These are phyloP conservation scores for Mycena citricolor DNA, from an alignment of 1,284 basidiomycete genomes.

Conservation along the genomic window DNA sequence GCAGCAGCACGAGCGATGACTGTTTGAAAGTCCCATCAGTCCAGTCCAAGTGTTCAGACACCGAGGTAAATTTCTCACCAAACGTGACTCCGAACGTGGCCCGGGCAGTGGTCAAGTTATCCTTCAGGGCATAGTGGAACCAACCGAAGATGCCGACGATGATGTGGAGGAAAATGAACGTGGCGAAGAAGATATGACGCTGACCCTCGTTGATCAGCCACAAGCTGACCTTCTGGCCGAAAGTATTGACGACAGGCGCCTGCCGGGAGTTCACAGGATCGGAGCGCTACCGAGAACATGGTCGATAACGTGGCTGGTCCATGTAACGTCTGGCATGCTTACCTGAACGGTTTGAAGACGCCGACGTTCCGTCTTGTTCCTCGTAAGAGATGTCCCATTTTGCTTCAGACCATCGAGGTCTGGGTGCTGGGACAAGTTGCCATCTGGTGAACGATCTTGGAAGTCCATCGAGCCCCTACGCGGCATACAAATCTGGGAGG, in stretches of 20 bases:
- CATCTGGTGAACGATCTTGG: slow-evolving; percentile 21
- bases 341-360: slow-evolving; percentile 29
- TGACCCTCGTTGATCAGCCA: slow-evolving; percentile 95
- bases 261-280: slow-evolving; percentile 13
- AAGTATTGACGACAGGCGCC: slow-evolving; percentile 5
- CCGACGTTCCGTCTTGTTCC: slow-evolving; percentile 30
- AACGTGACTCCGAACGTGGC: slow-evolving; percentile 72
- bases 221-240: slow-evolving; percentile 48
- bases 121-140: slow-evolving; percentile 76
- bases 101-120: slow-evolving; percentile 64
- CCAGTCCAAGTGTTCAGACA: too few species aligned
- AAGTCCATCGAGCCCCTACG: slow-evolving; percentile 22
- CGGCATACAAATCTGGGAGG: slow-evolving; percentile 11
- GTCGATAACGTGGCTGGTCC: too few species aligned
- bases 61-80: too few species aligned
- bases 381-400: slow-evolving; percentile 24
- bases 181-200: slow-evolving; percentile 70
- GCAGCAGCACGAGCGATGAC: slow-evolving; percentile 84
- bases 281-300: too few species aligned
- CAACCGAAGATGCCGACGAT: slow-evolving; percentile 75
- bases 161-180: slow-evolving; percentile 75
- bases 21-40: too few species aligned
- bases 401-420: slow-evolving; percentile 22
- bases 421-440: slow-evolving; percentile 23
- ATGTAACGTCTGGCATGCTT: slow-evolving; percentile 11